Evolutionary conservation across 192 early-diverging fungal genomes (phyloP).

Genomic region (Martensiomyces pterosporus): DNA sequence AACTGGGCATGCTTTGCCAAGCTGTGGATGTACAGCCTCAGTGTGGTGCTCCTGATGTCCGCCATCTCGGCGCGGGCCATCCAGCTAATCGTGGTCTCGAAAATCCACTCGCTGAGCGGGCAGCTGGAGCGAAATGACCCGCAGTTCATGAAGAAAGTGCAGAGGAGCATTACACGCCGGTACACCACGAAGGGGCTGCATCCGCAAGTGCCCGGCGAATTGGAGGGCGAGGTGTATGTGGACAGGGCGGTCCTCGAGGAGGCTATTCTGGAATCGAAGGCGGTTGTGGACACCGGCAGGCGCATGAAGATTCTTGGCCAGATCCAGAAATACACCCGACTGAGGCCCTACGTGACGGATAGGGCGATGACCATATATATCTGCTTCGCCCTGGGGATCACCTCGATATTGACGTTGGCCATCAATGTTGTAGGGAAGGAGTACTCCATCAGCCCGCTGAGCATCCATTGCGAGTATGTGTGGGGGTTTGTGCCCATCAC

Average conservation of each 20-base stretch:
- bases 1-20: slow-evolving; percentile 35
- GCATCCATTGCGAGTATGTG: not conserved
- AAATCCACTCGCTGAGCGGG: not conserved
- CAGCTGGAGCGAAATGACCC: not conserved
- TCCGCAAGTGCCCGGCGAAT: no score
- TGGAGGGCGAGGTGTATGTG: not conserved
- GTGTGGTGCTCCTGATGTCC: slow-evolving; percentile 21
- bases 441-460: not conserved
- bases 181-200: not conserved
- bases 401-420: not conserved
- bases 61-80: slow-evolving; percentile 36
- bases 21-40: slow-evolving; percentile 35
- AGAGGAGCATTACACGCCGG: slow-evolving; percentile 13
- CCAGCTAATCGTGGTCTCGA: slow-evolving; percentile 22
- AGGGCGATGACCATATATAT: not conserved
- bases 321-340: no score
- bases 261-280: not conserved
- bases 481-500: not conserved
- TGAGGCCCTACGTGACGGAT: not conserved
- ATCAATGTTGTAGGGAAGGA: not conserved
- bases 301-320: no score
- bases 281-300: not conserved
- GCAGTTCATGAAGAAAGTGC: no score
- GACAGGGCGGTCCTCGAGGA: not conserved
- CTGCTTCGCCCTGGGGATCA: not conserved